Percentiles rank a stretch among this genome's conserved stretches.
phyloP scores from a whole-genome alignment of 2,329 filamentous ascomycete species.

The Bipolaris cookei region DNA sequence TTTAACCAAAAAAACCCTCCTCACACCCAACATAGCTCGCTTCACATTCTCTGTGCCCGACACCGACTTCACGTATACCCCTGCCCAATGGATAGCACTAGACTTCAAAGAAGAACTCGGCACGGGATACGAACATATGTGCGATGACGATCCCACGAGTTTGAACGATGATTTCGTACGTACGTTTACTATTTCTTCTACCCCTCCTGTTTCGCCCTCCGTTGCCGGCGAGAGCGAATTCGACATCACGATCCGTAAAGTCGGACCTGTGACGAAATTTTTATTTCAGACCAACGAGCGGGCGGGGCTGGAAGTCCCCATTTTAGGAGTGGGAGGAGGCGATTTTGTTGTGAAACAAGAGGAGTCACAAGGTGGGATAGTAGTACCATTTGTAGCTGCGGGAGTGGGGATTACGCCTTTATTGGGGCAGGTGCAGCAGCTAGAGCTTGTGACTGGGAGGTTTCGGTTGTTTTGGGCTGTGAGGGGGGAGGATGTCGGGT shows the following conservation, averaged over 20 bases:
- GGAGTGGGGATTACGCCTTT: slow-evolving; percentile 86
- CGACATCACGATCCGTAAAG: slow-evolving; percentile 73
- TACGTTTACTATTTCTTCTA: slow-evolving; percentile 80
- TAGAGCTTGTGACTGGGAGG: slow-evolving; percentile 18
- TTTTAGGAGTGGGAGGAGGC: slow-evolving; percentile 79
- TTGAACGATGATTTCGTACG: slow-evolving; percentile 85
- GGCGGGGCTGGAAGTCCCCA: slow-evolving; percentile 64
- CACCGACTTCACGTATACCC: slow-evolving; percentile 58
- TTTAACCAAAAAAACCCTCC: slow-evolving; percentile 62
- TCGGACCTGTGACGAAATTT: slow-evolving; percentile 71
- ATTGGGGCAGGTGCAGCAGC: slow-evolving; percentile 66
- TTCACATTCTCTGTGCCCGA: slow-evolving; percentile 64
- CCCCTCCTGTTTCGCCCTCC: too few relatives aligned
- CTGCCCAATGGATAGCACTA: slow-evolving; percentile 80
- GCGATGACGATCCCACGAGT: slow-evolving; percentile 76
- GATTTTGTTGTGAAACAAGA: slow-evolving; percentile 58
- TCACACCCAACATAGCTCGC: slow-evolving; percentile 72
- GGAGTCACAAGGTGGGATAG: slow-evolving; percentile 15
- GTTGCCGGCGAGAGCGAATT: too few relatives aligned
- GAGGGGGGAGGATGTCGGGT: slow-evolving; percentile 63
- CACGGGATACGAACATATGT: slow-evolving; percentile 81
- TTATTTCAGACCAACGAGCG: slow-evolving; percentile 65
- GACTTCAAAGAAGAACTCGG: slow-evolving; percentile 74
- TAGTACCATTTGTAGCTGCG: slow-evolving; percentile 71
- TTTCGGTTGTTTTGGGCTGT: slow-evolving; percentile 74